Evolutionary conservation across 768 basidiomycete genomes (phyloP).

Genomic region (Boletus tomentosulus): DNA sequence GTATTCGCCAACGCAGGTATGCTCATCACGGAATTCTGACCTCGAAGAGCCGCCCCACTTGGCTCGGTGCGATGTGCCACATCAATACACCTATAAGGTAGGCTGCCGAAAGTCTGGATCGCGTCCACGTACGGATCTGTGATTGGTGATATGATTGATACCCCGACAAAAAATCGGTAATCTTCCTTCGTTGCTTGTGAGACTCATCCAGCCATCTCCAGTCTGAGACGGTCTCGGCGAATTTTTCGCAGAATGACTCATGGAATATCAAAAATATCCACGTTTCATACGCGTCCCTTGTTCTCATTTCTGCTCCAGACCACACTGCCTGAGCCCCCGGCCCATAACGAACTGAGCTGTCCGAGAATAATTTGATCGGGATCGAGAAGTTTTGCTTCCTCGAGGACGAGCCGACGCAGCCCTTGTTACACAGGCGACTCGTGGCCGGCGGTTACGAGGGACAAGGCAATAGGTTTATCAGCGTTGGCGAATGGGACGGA

Average conservation of each 20-base stretch:
- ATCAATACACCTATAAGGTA: slow-evolving; percentile 7
- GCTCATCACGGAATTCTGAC: slow-evolving; percentile 1
- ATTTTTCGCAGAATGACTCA: slow-evolving; percentile 6
- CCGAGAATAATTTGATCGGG: not conserved
- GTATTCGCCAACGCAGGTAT: slow-evolving; percentile 36
- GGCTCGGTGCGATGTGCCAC: slow-evolving; percentile 33
- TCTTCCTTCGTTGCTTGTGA: not conserved
- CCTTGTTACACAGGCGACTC: slow-evolving; percentile 9
- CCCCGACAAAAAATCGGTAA: slow-evolving; percentile 9
- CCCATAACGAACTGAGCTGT: slow-evolving; percentile 13
- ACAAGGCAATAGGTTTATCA: slow-evolving; percentile 12
- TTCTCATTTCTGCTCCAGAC: slow-evolving; percentile 6
- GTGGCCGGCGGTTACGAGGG: slow-evolving; percentile 4
- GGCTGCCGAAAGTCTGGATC: not conserved
- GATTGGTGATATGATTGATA: not conserved
- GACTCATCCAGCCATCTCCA: not conserved
- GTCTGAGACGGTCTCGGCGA: slow-evolving; percentile 18
- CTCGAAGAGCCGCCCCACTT: no score
- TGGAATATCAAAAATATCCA: slow-evolving; percentile 17
- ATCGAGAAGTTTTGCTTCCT: slow-evolving; percentile 13
- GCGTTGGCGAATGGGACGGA: slow-evolving; percentile 6
- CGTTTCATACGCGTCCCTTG: not conserved
- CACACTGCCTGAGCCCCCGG: slow-evolving; percentile 15
- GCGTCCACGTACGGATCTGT: not conserved
- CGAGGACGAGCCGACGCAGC: slow-evolving; percentile 16